phyloP scores from a whole-genome alignment of 495 filamentous ascomycete species.

The Apodospora peruviana region DNA sequence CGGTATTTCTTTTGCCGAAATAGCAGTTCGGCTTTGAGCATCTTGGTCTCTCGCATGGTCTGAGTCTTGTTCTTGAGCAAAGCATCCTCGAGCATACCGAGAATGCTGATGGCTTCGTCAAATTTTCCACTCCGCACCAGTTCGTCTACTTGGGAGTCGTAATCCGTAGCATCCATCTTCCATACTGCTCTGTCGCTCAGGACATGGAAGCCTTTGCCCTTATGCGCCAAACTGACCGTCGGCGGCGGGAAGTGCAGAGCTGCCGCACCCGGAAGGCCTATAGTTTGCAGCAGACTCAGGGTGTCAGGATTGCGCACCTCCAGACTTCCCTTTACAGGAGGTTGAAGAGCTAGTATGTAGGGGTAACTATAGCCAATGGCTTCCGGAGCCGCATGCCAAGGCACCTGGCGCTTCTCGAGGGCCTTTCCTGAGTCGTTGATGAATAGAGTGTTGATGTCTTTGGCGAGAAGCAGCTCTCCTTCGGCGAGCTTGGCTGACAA shows the following conservation, averaged over 20 bases:
- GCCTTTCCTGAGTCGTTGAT: slow-evolving; percentile 78
- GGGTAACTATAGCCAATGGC: slow-evolving; percentile 93
- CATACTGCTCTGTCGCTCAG: slow-evolving; percentile 84
- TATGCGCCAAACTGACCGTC: slow-evolving; percentile 85
- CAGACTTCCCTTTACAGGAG: slow-evolving; percentile 74
- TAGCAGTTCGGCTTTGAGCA: slow-evolving; percentile 79
- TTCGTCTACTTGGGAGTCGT: slow-evolving; percentile 85
- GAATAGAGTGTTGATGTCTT: slow-evolving; percentile 93
- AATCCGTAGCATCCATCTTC: slow-evolving; percentile 92
- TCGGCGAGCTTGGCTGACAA: slow-evolving; percentile 75
- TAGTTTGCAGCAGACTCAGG: slow-evolving; percentile 76
- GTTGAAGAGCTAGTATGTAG: slow-evolving; percentile 82
- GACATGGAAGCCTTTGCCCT: slow-evolving; percentile 90
- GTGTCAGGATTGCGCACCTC: slow-evolving; percentile 94
- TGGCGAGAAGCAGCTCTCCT: slow-evolving; percentile 81
- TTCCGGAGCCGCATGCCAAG: slow-evolving; percentile 84
- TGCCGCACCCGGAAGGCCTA: slow-evolving; percentile 71
- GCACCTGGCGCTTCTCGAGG: slow-evolving; percentile 78
- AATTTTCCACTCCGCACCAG: slow-evolving; percentile 69
- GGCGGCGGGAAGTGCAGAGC: slow-evolving; percentile 91
- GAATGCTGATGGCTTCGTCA: slow-evolving; percentile 88
- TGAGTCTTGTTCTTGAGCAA: slow-evolving; percentile 78
- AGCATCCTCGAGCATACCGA: slow-evolving; percentile 87
- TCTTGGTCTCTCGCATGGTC: slow-evolving; percentile 74
- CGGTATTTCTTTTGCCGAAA: slow-evolving; percentile 80